phyloP scores from a whole-genome alignment of 306 rosid species.

The Trifolium subterraneum region DNA sequence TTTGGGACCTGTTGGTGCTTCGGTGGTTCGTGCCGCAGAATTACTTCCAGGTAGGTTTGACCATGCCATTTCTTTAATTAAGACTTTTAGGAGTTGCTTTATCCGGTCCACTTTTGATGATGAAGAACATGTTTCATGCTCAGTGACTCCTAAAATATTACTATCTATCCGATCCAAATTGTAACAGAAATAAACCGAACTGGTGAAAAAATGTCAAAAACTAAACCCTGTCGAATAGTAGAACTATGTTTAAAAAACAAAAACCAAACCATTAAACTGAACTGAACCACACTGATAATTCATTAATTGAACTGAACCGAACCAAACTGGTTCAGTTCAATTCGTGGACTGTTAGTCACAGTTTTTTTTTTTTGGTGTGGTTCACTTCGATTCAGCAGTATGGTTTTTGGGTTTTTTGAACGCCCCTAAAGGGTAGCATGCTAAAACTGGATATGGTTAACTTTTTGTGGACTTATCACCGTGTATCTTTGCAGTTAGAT shows the following conservation, averaged over 20 bases:
- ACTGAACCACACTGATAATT: too few relatives aligned
- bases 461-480: constrained; percentile 24
- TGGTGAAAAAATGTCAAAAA: too few relatives aligned
- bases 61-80: constrained; percentile 6
- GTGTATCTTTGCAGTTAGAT: constrained; percentile 7
- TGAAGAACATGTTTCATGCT: constrained; percentile 24
- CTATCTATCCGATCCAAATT: background rate
- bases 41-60: constrained; percentile 78
- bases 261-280: too few relatives aligned
- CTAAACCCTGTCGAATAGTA: too few relatives aligned
- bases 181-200: too few relatives aligned
- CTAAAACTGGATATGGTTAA: constrained; percentile 14
- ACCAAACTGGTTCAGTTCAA: too few relatives aligned
- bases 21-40: constrained; percentile 85
- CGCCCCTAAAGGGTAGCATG: constrained; percentile 1
- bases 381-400: too few relatives aligned
- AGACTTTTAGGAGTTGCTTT: constrained; percentile 15
- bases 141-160: background rate
- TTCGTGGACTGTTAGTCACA: too few relatives aligned
- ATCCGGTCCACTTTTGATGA: constrained; percentile 1
- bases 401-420: too few relatives aligned
- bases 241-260: too few relatives aligned
- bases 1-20: constrained; percentile 82
- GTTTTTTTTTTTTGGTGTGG: too few relatives aligned
- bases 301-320: too few relatives aligned